Conservation (phyloP, 768 basidiomycete species). For the Suillus cothurnatus region DNA sequence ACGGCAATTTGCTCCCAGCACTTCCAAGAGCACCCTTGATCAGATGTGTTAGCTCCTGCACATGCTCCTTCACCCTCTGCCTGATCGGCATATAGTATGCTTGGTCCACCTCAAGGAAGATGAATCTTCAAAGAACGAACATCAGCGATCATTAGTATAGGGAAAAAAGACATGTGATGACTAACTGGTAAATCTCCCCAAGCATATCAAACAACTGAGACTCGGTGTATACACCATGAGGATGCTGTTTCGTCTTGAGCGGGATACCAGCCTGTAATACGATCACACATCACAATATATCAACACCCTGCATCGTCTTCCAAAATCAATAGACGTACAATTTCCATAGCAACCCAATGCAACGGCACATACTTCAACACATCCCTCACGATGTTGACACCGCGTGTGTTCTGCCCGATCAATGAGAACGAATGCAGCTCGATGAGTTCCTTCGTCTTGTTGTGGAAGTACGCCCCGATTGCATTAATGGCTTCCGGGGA, state of each 20-base stretch:
- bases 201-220: conserved; percentile 63
- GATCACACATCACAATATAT: conserved; percentile 6
- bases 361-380: conserved; percentile 68
- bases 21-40: conserved; percentile 56
- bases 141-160: background rate
- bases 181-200: conserved; percentile 69
- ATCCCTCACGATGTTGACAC: conserved; percentile 68
- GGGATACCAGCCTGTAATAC: conserved; percentile 63
- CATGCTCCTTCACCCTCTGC: conserved; percentile 50
- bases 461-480: conserved; percentile 64
- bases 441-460: conserved; percentile 63
- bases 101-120: conserved; percentile 74
- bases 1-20: conserved; percentile 41
- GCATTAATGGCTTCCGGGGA: conserved; percentile 49
- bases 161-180: no score
- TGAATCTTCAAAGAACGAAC: conserved; percentile 45
- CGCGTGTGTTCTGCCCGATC: conserved; percentile 53
- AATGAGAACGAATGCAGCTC: conserved; percentile 51
- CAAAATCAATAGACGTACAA: conserved; percentile 48
- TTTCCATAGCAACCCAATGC: conserved; percentile 67
- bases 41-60: conserved; percentile 53
- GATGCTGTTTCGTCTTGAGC: conserved; percentile 58
- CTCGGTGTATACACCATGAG: conserved; percentile 63
- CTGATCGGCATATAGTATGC: conserved; percentile 58
- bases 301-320: background rate